Percentiles rank a stretch among this genome's conserved stretches.
Conservation (phyloP, 139 green algal genomes). For the Limnomonas spitsbergensis region DNA sequence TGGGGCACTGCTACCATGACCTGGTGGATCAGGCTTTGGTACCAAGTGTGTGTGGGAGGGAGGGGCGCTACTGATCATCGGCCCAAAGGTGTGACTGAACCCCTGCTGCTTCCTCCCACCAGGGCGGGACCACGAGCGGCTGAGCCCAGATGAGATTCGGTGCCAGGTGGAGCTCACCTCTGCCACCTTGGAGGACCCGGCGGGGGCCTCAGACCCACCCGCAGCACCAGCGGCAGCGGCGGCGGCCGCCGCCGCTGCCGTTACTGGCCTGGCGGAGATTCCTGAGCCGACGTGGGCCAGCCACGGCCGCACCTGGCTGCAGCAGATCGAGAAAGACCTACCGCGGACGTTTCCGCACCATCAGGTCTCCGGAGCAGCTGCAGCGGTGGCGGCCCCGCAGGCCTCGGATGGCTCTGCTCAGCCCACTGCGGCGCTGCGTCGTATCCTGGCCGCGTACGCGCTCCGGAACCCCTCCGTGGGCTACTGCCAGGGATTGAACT, state of each 20-base stretch:
- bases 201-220: too few relatives aligned
- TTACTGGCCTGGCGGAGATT: too few relatives aligned
- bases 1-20: too few relatives aligned
- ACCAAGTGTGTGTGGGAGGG: too few relatives aligned
- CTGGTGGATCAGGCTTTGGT: too few relatives aligned
- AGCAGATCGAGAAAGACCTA: constrained; percentile 85
- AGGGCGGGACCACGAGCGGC: not conserved
- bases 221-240: too few relatives aligned
- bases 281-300: not conserved
- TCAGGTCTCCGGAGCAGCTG: too few relatives aligned
- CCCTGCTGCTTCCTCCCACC: too few relatives aligned
- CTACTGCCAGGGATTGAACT: constrained; percentile 93
- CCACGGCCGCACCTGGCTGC: constrained; percentile 45
- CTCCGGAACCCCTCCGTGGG: constrained; percentile 68
- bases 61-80: too few relatives aligned
- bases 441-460: constrained; percentile 72
- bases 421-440: constrained; percentile 48
- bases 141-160: not conserved
- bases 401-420: not conserved
- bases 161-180: not conserved
- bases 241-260: too few relatives aligned
- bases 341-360: constrained; percentile 68
- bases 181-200: not conserved
- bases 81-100: too few relatives aligned
- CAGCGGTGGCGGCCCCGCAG: too few relatives aligned